These are phyloP conservation scores for Basidiobolus meristosporus DNA, from an alignment of 371 early-diverging fungal genomes.

Conservation along the genomic window DNA sequence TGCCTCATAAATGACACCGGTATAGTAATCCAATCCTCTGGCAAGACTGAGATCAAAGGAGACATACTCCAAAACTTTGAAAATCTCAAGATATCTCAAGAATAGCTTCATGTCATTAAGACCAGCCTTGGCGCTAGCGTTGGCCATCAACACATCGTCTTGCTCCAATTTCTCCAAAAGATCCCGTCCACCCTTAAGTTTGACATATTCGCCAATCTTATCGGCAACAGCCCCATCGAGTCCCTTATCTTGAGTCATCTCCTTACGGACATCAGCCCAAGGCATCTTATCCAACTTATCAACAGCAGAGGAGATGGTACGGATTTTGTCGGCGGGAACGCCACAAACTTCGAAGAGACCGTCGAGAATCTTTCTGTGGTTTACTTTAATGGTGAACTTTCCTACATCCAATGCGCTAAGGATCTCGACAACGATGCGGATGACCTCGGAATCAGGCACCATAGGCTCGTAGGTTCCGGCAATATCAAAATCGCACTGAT, in stretches of 20 bases:
- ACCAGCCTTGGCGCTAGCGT: slow-evolving; percentile 60
- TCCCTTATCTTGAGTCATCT: slow-evolving; percentile 87
- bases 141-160: slow-evolving; percentile 38
- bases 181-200: slow-evolving; percentile 62
- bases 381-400: slow-evolving; percentile 70
- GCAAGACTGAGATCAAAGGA: slow-evolving; percentile 93
- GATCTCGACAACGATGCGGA: slow-evolving; percentile 74
- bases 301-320: slow-evolving; percentile 91
- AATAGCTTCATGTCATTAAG: slow-evolving; percentile 76
- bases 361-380: slow-evolving; percentile 92
- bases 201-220: slow-evolving; percentile 77
- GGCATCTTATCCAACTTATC: slow-evolving; percentile 97
- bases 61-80: slow-evolving; percentile 47
- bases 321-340: slow-evolving; percentile 71
- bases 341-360: slow-evolving; percentile 92
- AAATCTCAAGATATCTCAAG: slow-evolving; percentile 72
- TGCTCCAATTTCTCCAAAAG: slow-evolving; percentile 44
- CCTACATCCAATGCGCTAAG: slow-evolving; percentile 62
- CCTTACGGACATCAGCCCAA: slow-evolving; percentile 88
- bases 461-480: slow-evolving; percentile 90
- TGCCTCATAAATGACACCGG: slow-evolving; percentile 98
- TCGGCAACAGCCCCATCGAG: slow-evolving; percentile 63
- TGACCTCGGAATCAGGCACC: slow-evolving; percentile 93
- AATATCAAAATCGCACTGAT: slow-evolving; percentile 99
- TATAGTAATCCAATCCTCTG: slow-evolving; percentile 98